phyloP scores from a whole-genome alignment of 2,329 filamentous ascomycete genomes.

The Hypoxylon sp. region DNA sequence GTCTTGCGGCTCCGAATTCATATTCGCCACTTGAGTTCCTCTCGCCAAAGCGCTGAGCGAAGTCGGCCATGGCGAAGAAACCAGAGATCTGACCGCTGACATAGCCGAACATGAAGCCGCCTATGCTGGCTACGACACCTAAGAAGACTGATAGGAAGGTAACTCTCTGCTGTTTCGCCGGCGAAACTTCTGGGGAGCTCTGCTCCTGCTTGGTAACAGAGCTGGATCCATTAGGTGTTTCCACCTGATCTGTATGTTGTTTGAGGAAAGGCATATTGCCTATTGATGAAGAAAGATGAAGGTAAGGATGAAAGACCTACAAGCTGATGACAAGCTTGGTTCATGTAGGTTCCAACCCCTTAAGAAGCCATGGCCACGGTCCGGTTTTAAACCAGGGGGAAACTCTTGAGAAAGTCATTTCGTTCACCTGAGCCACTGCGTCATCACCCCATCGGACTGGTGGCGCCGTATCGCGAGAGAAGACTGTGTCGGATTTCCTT shows the following conservation, averaged over 20 bases:
- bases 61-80: constrained; percentile 74
- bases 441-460: constrained; percentile 44
- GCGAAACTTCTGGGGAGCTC: constrained; percentile 17
- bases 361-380: constrained; percentile 28
- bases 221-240: constrained; percentile 39
- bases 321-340: constrained; percentile 28
- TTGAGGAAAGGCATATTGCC: constrained; percentile 53
- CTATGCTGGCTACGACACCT: constrained; percentile 67
- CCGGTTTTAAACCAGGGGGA: constrained; percentile 30
- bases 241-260: constrained; percentile 49
- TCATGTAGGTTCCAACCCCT: constrained; percentile 13
- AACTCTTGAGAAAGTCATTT: constrained; percentile 14
- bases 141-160: constrained; percentile 63
- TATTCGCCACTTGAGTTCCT: constrained; percentile 57
- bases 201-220: constrained; percentile 36
- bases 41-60: constrained; percentile 67
- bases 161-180: constrained; percentile 44
- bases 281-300: constrained; percentile 14
- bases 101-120: constrained; percentile 72
- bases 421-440: constrained; percentile 21
- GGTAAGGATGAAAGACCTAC: constrained; percentile 11
- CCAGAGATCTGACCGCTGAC: constrained; percentile 72
- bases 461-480: constrained; percentile 44
- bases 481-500: constrained; percentile 29
- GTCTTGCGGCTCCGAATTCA: constrained; percentile 70